Evolutionary conservation across 1,284 basidiomycete genomes (phyloP), one percentile per base, ranked within the genome.

Genomic region (Papiliotrema flavescens): DNA sequence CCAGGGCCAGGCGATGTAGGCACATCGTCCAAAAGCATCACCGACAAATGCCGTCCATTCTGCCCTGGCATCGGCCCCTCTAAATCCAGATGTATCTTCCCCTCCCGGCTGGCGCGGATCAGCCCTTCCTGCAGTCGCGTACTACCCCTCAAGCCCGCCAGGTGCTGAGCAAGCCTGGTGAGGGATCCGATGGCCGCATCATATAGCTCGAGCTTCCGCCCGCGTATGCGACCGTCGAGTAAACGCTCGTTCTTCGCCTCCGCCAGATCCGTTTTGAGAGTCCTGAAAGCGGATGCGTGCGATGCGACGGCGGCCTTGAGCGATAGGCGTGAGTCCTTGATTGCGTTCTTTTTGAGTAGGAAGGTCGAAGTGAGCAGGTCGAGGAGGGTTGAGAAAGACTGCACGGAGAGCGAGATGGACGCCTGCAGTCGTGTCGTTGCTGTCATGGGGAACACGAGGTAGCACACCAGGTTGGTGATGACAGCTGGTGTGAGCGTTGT

Each of bases 181-280:
- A 97, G 79, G 60, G 85, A 87, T 53, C 84, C 85, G 5, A 95
- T 85, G 0, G 89, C 88, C 56, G 90, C 88, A 59, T 90, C 86
- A 62, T 96, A 95, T 0, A 88, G 85, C 51, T 80, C 73, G 39
- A 80, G 75, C 14, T 80, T 77, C 24, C 78, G 62, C 1, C 77
- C 62, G 68, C 80, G 55, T 73, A 81, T 76, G 3, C 79, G 69
- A 0, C 69, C 60, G 55, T 79, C 74, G n/a, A 78, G 69, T 13
- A 87, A 75, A 73, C 89, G 85, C 73, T 97, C 93, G 17, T 86
- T 87, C 60, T 85, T 85, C 4, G 93, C 90, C 74, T 96, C 92
- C 0, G 78, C 80, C 8, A 96, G 78, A 61, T 85, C 88, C 62
- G 86, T 86, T 76, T 92, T 90, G 55, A 96, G 81, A 34, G 84